A percentile compares a stretch with the other conserved stretches of the same genome.
These are phyloP conservation scores for Orychophragmus violaceus DNA, from an alignment of 345 rosid species.

Conservation along the genomic window DNA sequence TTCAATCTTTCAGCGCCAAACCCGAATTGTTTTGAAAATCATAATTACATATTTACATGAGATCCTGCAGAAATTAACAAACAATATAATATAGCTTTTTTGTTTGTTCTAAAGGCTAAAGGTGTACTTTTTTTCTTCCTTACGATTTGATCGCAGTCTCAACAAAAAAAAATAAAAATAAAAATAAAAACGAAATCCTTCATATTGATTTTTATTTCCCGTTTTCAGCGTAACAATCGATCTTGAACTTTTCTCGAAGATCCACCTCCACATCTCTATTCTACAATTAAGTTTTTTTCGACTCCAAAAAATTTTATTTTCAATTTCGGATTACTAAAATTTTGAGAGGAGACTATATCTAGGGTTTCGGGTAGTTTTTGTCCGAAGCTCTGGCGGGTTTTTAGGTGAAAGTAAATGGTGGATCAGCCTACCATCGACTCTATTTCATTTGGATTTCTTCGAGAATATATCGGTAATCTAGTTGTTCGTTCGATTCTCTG, in stretches of 20 bases:
- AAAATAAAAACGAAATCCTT: not conserved
- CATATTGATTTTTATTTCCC: slow-evolving; percentile 2
- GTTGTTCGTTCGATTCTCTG: slow-evolving; percentile 19
- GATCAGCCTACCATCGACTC: slow-evolving; percentile 59
- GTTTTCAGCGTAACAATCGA: slow-evolving; percentile 23
- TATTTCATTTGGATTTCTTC: slow-evolving; percentile 9
- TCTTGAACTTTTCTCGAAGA: slow-evolving; percentile 3
- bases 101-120: not conserved
- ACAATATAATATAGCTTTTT: too few relatives aligned
- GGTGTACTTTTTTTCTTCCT: not conserved
- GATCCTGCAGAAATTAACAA: too few relatives aligned
- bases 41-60: too few relatives aligned
- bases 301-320: not conserved
- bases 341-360: not conserved
- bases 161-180: not conserved
- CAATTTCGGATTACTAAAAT: not conserved
- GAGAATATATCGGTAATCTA: not conserved
- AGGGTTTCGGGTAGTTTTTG: slow-evolving; percentile 19
- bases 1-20: too few relatives aligned
- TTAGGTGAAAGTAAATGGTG: slow-evolving; percentile 54
- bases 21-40: too few relatives aligned
- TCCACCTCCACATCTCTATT: slow-evolving; percentile 1
- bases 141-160: not conserved
- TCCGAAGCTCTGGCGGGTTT: slow-evolving; percentile 42
- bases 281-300: not conserved